Evolutionary conservation across 2,329 filamentous ascomycete genomes (phyloP).

Genomic region (Colletotrichum truncatum): DNA sequence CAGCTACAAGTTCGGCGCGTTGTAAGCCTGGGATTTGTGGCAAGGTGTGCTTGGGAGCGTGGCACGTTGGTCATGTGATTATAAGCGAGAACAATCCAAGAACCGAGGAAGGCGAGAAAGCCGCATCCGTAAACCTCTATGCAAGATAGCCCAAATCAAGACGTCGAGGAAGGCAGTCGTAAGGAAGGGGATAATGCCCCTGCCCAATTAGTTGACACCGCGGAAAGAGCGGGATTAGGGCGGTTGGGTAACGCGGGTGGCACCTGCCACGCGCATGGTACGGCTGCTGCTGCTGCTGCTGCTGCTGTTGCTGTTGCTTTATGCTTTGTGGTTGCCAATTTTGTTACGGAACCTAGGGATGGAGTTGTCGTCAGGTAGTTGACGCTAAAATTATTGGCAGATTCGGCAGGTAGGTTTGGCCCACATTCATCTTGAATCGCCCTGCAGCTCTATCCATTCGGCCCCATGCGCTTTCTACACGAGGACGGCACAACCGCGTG

Average conservation of each 20-base stretch:
- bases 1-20: not conserved
- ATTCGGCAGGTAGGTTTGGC: not conserved
- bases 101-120: conserved; percentile 1
- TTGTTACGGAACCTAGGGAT: not conserved
- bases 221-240: too few species aligned
- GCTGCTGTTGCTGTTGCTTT: too few species aligned
- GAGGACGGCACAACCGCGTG: too few species aligned
- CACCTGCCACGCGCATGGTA: too few species aligned
- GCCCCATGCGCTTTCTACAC: not conserved
- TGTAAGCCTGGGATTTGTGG: not conserved
- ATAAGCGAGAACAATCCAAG: not conserved
- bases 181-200: not conserved
- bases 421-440: not conserved
- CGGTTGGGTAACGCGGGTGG: too few species aligned
- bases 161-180: not conserved
- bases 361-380: not conserved
- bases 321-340: not conserved
- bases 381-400: not conserved
- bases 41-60: not conserved
- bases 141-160: not conserved
- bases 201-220: not conserved
- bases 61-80: conserved; percentile 19
- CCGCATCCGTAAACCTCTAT: not conserved
- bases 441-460: not conserved
- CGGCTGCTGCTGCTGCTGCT: not conserved